phyloP scores from a whole-genome alignment of 257 asterid genomes.

The Jasminum sambac region DNA sequence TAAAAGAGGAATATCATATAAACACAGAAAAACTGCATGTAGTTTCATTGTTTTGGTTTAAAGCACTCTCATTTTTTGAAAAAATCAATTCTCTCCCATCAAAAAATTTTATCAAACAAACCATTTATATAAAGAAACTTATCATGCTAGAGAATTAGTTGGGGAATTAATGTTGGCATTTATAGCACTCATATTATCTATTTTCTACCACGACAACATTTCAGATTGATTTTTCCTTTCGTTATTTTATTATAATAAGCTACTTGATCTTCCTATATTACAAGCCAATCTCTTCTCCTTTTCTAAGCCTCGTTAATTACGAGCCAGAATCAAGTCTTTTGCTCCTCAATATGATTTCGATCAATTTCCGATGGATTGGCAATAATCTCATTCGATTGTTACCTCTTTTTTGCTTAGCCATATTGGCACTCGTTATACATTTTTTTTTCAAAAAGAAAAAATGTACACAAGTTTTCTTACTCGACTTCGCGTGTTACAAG shows the following conservation, averaged over 20 bases:
- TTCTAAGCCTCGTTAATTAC: background rate
- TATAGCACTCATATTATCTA: background rate
- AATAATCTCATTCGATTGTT: background rate
- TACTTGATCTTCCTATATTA: background rate
- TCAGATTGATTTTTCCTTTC: background rate
- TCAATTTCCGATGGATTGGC: background rate
- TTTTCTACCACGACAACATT: background rate
- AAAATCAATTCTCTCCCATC: too few species aligned
- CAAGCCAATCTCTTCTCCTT: background rate
- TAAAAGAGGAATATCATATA: too few species aligned
- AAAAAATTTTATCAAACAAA: background rate
- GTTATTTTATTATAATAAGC: background rate
- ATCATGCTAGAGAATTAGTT: background rate
- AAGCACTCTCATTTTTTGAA: too few species aligned
- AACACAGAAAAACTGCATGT: too few species aligned
- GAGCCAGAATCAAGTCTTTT: background rate
- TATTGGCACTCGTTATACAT: background rate
- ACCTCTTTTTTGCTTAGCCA: background rate
- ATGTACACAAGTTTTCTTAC: background rate
- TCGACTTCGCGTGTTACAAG: constrained; percentile 1
- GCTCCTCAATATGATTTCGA: background rate
- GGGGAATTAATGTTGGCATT: background rate
- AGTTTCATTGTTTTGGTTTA: too few species aligned
- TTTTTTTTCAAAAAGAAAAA: background rate
- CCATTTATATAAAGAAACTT: background rate